phyloP scores from a whole-genome alignment of 2,329 filamentous ascomycete genomes.

The Cladosporium colombiae region DNA sequence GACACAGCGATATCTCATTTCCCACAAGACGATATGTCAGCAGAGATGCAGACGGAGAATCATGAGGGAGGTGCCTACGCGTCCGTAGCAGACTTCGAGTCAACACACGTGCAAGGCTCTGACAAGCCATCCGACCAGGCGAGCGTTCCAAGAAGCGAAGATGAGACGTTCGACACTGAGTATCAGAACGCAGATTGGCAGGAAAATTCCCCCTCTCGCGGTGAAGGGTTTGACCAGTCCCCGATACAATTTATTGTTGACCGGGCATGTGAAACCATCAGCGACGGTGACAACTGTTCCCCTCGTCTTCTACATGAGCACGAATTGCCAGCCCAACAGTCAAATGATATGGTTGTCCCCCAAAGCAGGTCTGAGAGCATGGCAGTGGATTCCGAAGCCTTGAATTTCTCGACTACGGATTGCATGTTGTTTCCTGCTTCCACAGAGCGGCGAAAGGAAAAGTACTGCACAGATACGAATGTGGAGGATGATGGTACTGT shows the following conservation, averaged over 20 bases:
- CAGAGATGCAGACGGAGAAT: no score
- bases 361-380: not conserved
- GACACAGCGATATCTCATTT: no score
- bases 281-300: no score
- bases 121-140: no score
- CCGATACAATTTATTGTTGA: not conserved
- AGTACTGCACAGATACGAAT: not conserved
- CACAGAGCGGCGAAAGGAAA: not conserved
- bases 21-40: no score
- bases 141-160: no score
- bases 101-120: no score
- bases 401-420: not conserved
- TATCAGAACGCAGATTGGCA: no score
- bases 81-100: no score
- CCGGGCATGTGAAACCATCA: not conserved
- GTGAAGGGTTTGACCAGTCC: not conserved
- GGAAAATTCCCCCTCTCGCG: not conserved
- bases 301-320: not conserved
- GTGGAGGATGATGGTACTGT: not conserved
- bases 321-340: not conserved
- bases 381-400: not conserved
- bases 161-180: no score
- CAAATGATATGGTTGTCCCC: not conserved
- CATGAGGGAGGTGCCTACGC: no score
- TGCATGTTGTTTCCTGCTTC: not conserved